These are phyloP conservation scores for Maudiozyma humilis DNA, from an alignment of 1,139 yeast species.

Conservation along the genomic window DNA sequence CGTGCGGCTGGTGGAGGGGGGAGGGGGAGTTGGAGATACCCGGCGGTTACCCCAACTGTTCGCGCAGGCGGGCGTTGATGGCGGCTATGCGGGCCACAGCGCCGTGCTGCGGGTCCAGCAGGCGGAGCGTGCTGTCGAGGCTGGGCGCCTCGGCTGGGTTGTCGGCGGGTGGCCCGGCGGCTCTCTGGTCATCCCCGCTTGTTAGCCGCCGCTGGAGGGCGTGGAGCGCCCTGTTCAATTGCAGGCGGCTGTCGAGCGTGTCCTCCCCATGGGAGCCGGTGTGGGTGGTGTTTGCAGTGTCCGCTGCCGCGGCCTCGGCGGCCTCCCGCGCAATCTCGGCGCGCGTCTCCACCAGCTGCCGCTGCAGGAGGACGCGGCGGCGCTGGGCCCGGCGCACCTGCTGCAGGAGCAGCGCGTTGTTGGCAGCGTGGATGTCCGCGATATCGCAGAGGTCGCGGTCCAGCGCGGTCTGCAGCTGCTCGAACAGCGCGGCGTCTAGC, in stretches of 20 bases:
- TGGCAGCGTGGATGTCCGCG: constrained; percentile 27
- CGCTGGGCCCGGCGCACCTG: constrained; percentile 16
- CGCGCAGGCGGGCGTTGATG: background rate
- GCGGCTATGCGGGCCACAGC: background rate
- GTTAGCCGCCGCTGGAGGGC: background rate
- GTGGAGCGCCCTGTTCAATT: background rate
- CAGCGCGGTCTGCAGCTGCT: background rate
- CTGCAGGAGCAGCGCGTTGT: constrained; percentile 20
- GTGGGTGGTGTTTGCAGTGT: too few species aligned
- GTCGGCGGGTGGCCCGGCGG: background rate
- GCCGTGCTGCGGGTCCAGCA: constrained; percentile 4
- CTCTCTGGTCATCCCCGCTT: background rate
- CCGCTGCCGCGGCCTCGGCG: background rate
- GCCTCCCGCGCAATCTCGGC: background rate
- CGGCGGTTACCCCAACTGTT: background rate
- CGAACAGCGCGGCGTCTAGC: background rate
- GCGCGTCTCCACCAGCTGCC: background rate
- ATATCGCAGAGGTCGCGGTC: constrained; percentile 24
- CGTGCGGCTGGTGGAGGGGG: too few species aligned
- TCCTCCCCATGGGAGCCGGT: too few species aligned
- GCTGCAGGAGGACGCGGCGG: background rate
- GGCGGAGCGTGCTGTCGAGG: background rate
- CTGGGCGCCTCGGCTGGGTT: background rate
- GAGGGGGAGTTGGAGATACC: too few species aligned
- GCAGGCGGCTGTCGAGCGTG: background rate